Conservation (phyloP, 495 filamentous ascomycete species). For the Penicillium steckii region DNA sequence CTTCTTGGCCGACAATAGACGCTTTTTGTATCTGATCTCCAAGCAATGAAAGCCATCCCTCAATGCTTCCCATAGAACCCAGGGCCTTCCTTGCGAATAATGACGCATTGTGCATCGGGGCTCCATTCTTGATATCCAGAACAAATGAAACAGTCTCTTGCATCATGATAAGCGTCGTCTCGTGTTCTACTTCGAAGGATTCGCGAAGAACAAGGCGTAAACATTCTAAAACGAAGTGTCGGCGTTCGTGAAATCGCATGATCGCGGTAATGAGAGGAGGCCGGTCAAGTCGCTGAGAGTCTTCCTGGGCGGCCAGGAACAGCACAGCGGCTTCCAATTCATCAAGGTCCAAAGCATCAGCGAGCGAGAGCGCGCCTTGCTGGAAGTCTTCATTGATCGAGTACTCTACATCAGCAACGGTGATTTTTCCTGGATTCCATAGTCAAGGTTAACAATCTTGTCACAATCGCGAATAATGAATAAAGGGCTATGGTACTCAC, state of each 20-base stretch:
- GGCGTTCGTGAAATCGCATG: slow-evolving; percentile 79
- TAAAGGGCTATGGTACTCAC: slow-evolving; percentile 28
- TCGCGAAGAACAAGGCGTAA: slow-evolving; percentile 71
- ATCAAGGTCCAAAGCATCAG: slow-evolving; percentile 86
- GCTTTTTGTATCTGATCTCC: slow-evolving; percentile 69
- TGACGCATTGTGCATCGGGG: slow-evolving; percentile 42
- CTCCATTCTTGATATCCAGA: slow-evolving; percentile 43
- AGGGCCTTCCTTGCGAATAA: slow-evolving; percentile 67
- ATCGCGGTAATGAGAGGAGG: slow-evolving; percentile 69
- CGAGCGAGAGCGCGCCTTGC: slow-evolving; percentile 71
- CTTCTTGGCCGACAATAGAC: slow-evolving; percentile 62
- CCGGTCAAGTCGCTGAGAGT: slow-evolving; percentile 63
- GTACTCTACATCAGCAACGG: slow-evolving; percentile 68
- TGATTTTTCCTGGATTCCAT: slow-evolving; percentile 61
- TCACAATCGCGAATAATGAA: neutral
- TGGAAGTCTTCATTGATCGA: slow-evolving; percentile 84
- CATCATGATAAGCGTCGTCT: slow-evolving; percentile 40
- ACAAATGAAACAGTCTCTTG: slow-evolving; percentile 41
- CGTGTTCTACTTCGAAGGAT: slow-evolving; percentile 57
- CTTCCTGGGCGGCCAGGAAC: slow-evolving; percentile 65
- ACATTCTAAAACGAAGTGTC: slow-evolving; percentile 77
- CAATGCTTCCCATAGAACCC: slow-evolving; percentile 68
- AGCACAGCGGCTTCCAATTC: slow-evolving; percentile 78
- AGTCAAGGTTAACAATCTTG: slow-evolving; percentile 31
- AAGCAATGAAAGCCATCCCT: slow-evolving; percentile 67